phyloP scores from a whole-genome alignment of 345 rosid genomes.

The Acer negundo region DNA sequence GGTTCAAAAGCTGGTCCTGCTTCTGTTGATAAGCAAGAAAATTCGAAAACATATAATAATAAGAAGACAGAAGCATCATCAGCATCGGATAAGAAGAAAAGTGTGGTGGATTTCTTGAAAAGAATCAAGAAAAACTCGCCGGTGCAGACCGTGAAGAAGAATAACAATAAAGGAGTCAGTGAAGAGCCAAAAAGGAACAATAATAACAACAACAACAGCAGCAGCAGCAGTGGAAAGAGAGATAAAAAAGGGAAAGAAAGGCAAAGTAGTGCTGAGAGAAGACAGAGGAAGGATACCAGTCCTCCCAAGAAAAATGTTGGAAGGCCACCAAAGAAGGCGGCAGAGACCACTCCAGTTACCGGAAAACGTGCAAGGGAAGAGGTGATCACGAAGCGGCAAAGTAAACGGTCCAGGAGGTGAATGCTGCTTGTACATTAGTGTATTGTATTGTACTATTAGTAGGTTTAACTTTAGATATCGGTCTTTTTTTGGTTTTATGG shows the following conservation, averaged over 20 bases:
- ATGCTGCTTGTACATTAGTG: not conserved
- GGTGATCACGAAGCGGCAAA: slow-evolving; percentile 43
- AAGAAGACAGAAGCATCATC: slow-evolving; percentile 31
- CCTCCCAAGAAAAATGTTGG: slow-evolving; percentile 43
- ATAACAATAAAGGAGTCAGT: slow-evolving; percentile 13
- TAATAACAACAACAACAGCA: slow-evolving; percentile 23
- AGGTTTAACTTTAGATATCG: not conserved
- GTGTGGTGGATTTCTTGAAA: slow-evolving; percentile 71
- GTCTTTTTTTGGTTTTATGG: not conserved
- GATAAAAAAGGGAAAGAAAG: slow-evolving; percentile 44
- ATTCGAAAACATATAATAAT: slow-evolving; percentile 34
- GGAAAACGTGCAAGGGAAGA: slow-evolving; percentile 60
- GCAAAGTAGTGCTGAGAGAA: slow-evolving; percentile 38
- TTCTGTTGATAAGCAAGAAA: slow-evolving; percentile 30
- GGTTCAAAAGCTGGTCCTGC: slow-evolving; percentile 24
- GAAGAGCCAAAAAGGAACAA: slow-evolving; percentile 33
- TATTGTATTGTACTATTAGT: not conserved
- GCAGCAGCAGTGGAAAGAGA: slow-evolving; percentile 28
- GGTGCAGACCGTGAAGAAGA: slow-evolving; percentile 36
- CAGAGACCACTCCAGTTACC: slow-evolving; percentile 27
- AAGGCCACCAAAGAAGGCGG: slow-evolving; percentile 52
- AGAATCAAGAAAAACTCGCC: slow-evolving; percentile 63
- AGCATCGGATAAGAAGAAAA: slow-evolving; percentile 54
- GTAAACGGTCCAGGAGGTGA: slow-evolving; percentile 49
- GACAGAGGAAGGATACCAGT: slow-evolving; percentile 39